Evolutionary conservation across 1,284 basidiomycete species (phyloP).

Genomic region (Quambalaria eucalypti): DNA sequence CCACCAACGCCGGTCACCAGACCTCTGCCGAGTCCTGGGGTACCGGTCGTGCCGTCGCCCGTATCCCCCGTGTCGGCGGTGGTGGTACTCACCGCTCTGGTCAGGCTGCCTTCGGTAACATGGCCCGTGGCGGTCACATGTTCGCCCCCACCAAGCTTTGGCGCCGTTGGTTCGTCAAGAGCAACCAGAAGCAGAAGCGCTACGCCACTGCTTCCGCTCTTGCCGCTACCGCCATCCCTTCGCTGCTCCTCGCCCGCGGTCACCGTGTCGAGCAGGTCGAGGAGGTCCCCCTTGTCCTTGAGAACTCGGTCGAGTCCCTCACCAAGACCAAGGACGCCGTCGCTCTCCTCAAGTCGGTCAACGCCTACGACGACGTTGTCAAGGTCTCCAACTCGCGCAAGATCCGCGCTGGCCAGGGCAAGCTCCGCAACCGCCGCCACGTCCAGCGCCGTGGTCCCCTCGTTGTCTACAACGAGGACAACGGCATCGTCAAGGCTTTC

Average conservation of each 20-base stretch:
- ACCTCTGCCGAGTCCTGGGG: slow-evolving; percentile 99
- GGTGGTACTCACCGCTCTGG: slow-evolving; percentile 97
- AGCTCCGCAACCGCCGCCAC: slow-evolving; percentile 92
- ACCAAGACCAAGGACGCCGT: slow-evolving; percentile 97
- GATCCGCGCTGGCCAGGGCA: slow-evolving; percentile 93
- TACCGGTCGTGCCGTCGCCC: slow-evolving; percentile 98
- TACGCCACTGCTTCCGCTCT: slow-evolving; percentile 96
- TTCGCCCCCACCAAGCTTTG: slow-evolving; percentile 99
- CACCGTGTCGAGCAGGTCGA: slow-evolving; percentile 97
- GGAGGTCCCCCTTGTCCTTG: slow-evolving; percentile 90
- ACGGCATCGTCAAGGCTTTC: slow-evolving; percentile 96
- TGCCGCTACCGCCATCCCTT: slow-evolving; percentile 93
- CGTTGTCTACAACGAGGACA: slow-evolving; percentile 94
- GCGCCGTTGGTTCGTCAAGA: slow-evolving; percentile 99
- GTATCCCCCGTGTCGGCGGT: slow-evolving; percentile 99
- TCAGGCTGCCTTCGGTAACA: slow-evolving; percentile 85
- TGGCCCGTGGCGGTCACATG: slow-evolving; percentile 80
- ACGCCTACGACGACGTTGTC: slow-evolving; percentile 83
- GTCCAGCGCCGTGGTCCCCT: slow-evolving; percentile 96
- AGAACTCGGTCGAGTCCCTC: slow-evolving; percentile 70
- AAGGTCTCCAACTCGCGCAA: slow-evolving; percentile 98
- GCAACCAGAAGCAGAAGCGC: slow-evolving; percentile 97
- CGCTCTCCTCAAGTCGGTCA: slow-evolving; percentile 69
- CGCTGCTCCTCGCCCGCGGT: slow-evolving; percentile 95
- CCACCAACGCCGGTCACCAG: slow-evolving; percentile 96